Conservation (phyloP, 2,329 filamentous ascomycete genomes). For the Periconia digitata region DNA sequence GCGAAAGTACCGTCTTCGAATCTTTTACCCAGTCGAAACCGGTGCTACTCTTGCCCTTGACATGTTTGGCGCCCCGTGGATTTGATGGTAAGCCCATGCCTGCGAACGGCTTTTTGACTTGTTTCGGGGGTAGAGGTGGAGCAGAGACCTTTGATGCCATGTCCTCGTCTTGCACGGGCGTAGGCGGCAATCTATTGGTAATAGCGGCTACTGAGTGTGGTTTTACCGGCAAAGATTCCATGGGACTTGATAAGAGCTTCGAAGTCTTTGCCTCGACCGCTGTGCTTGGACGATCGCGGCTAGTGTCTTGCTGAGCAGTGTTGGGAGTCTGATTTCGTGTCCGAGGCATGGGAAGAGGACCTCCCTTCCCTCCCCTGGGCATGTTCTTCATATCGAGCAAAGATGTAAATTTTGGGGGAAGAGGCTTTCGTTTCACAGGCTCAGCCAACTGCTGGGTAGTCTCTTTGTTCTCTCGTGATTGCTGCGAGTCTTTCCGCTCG, state of each 20-base stretch:
- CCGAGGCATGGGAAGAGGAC: conserved; percentile 22
- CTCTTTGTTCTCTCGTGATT: conserved; percentile 20
- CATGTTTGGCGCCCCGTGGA: conserved; percentile 29
- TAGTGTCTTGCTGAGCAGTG: background rate
- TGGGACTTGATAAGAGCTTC: background rate
- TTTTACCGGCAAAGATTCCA: conserved; percentile 6
- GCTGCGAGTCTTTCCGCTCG: conserved; percentile 31
- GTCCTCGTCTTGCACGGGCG: conserved; percentile 33
- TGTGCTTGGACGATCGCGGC: background rate
- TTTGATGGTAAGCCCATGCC: conserved; percentile 32
- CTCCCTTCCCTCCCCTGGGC: conserved; percentile 31
- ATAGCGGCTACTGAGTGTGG: conserved; percentile 4
- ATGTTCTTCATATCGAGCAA: conserved; percentile 31
- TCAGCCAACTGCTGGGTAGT: conserved; percentile 5
- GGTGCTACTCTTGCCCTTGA: conserved; percentile 41
- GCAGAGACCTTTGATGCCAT: conserved; percentile 3
- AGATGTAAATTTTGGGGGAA: conserved; percentile 28
- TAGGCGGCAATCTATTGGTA: conserved; percentile 29
- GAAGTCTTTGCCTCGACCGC: background rate
- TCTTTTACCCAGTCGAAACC: conserved; percentile 40
- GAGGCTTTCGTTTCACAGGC: conserved; percentile 30
- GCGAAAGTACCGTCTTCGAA: conserved; percentile 17
- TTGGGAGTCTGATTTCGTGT: conserved; percentile 18
- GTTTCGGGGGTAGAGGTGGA: conserved; percentile 13
- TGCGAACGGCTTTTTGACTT: conserved; percentile 24